These are phyloP conservation scores for Lolium rigidum DNA, from an alignment of 176 grass and related monocot genomes.

Conservation along the genomic window DNA sequence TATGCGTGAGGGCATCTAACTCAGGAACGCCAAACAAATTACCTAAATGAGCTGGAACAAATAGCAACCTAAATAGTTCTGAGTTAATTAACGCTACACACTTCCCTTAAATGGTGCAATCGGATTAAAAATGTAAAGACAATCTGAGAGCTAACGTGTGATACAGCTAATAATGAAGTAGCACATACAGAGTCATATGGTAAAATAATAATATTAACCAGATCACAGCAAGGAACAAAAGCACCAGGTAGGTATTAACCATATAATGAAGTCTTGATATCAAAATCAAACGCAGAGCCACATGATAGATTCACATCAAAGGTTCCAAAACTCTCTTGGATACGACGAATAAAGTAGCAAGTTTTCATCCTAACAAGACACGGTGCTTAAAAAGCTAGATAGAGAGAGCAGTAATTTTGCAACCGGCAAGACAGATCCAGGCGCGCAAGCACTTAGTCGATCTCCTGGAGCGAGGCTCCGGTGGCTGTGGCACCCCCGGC, in stretches of 20 bases:
- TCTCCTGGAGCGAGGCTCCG: slow-evolving; percentile 87
- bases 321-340: slow-evolving; percentile 45
- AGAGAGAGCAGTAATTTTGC: background rate
- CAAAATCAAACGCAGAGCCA: slow-evolving; percentile 20
- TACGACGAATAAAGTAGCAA: slow-evolving; percentile 35
- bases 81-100: background rate
- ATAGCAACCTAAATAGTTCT: background rate
- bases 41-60: background rate
- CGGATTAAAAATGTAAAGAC: no score
- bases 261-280: slow-evolving; percentile 46
- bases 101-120: background rate
- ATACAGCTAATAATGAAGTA: background rate
- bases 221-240: background rate
- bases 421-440: background rate
- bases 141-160: background rate
- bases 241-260: background rate
- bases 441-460: slow-evolving; percentile 52
- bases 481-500: slow-evolving; percentile 38
- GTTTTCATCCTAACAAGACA: slow-evolving; percentile 38
- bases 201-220: background rate
- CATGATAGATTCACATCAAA: slow-evolving; percentile 38
- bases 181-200: background rate
- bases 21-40: background rate
- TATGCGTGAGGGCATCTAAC: background rate
- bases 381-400: slow-evolving; percentile 28